Percentiles rank a stretch among this genome's conserved stretches.
Evolutionary conservation across 192 early-diverging fungal genomes (phyloP).

Genomic region (Coemansia sp.): DNA sequence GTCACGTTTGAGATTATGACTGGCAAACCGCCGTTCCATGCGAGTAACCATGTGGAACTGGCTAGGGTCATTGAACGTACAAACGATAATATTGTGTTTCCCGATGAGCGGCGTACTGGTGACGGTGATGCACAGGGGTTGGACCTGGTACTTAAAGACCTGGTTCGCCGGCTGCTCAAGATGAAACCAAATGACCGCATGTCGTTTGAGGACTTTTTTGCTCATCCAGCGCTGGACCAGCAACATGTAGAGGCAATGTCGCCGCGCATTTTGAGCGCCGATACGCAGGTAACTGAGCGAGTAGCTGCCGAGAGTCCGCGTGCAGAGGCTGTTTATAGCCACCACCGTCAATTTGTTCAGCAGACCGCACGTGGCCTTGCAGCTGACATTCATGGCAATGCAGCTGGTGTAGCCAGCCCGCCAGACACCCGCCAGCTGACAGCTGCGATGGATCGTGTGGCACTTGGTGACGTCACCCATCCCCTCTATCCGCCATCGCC

Average conservation of each 20-base stretch:
- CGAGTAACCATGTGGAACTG: slow-evolving; percentile 91
- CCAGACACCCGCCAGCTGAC: neutral
- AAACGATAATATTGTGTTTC: slow-evolving; percentile 84
- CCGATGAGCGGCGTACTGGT: slow-evolving; percentile 57
- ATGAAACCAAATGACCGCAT: slow-evolving; percentile 88
- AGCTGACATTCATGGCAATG: slow-evolving; percentile 1
- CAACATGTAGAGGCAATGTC: neutral
- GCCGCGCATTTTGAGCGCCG: neutral
- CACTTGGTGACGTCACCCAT: slow-evolving; percentile 6
- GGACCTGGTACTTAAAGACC: slow-evolving; percentile 43
- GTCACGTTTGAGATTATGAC: slow-evolving; percentile 93
- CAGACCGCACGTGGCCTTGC: slow-evolving; percentile 2
- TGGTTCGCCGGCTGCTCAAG: slow-evolving; percentile 82
- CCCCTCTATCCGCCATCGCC: slow-evolving; percentile 8
- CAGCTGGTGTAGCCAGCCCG: neutral
- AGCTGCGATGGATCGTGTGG: slow-evolving; percentile 14
- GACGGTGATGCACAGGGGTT: neutral
- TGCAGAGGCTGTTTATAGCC: neutral
- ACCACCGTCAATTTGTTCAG: slow-evolving; percentile 7
- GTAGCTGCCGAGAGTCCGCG: neutral
- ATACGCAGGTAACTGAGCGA: neutral
- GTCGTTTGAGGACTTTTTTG: slow-evolving; percentile 92
- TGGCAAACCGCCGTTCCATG: slow-evolving; percentile 88
- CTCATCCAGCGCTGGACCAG: slow-evolving; percentile 64
- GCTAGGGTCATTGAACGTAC: slow-evolving; percentile 86